These are phyloP conservation scores for maize (Zea mays) DNA, from an alignment of 176 grass and related monocot species.

Conservation along the genomic window DNA sequence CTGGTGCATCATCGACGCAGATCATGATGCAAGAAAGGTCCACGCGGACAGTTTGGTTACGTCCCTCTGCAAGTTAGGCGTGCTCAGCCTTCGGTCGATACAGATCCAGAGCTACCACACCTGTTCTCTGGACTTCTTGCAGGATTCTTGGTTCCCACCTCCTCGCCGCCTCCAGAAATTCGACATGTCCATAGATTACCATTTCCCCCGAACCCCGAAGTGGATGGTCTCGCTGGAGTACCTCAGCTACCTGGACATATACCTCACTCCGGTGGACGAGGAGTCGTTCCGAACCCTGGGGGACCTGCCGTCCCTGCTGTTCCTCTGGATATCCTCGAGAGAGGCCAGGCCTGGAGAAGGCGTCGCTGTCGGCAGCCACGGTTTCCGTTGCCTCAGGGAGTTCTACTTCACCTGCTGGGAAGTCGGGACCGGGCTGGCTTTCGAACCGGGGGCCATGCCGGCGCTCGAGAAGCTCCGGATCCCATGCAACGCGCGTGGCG, in stretches of 20 bases:
- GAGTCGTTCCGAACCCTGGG: neutral
- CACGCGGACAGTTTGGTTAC: neutral
- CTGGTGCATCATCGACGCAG: neutral
- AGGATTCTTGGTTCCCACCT: neutral
- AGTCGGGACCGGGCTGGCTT: neutral
- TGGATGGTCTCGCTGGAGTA: neutral
- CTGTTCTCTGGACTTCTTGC: neutral
- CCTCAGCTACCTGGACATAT: neutral
- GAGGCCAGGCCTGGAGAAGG: neutral
- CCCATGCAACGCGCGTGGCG: neutral
- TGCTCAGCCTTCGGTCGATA: neutral
- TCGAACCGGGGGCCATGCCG: neutral
- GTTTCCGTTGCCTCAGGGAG: neutral
- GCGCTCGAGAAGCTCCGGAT: neutral
- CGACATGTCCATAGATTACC: neutral
- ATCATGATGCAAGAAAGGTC: neutral
- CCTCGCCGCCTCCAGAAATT: neutral
- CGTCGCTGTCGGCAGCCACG: neutral
- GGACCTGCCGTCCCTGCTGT: neutral
- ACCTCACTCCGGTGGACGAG: neutral
- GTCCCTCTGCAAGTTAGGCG: neutral
- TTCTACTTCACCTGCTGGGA: neutral
- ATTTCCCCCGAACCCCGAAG: neutral
- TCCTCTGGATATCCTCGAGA: neutral
- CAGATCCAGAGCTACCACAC: neutral